Evolutionary conservation across 306 rosid species (phyloP), one percentile per base, ranked within the genome.

Genomic region (Sophora flavescens): DNA sequence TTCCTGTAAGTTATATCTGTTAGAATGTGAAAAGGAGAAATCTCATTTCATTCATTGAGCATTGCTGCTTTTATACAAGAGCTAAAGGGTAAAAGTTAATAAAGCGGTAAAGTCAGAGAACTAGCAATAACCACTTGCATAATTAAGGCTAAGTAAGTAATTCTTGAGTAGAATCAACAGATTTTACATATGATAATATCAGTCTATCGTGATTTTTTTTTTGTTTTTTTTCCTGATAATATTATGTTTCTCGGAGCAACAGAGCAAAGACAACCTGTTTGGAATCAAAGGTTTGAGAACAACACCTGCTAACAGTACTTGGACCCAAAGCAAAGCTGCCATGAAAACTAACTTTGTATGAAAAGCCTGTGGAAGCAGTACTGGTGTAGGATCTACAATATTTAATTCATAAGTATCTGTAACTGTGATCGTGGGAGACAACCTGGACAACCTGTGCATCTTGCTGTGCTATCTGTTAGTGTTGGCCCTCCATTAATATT

Each of bases 201-300:
- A 22, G 22, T 22, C 22, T 45, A 5, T 60, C 13, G n/a, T 45
- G n/a, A 11, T 5, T 11, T 3, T 45, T 6, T 12, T 0, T 4
- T 14, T n/a, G 8, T 42, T 6, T 52, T 36, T 0, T 12, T 36
- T 57, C 70, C 45, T 73, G 51, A 47, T 48, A n/a, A 45, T 59
- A 4, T 28, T 30, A 22, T 74, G 11, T 30, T 51, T 4, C n/a
- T 45, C 1, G 10, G 71, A 85, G 81, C 18, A 75, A 83, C 91
- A 91, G 97, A 87, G 88, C 72, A 76, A 74, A 45, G 68, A 16
- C 61, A 90, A 82, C 9, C 90, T 91, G 4, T 73, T 88, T 33
- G 90, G 94, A 66, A 72, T 91, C 0, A 76, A 79, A 51, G 86
- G 91, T 10, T 70, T 94, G 77, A 85, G n/a, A 78, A 57, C 94